Evolutionary conservation across 306 rosid species (phyloP).

Genomic region (Inga laurina): DNA sequence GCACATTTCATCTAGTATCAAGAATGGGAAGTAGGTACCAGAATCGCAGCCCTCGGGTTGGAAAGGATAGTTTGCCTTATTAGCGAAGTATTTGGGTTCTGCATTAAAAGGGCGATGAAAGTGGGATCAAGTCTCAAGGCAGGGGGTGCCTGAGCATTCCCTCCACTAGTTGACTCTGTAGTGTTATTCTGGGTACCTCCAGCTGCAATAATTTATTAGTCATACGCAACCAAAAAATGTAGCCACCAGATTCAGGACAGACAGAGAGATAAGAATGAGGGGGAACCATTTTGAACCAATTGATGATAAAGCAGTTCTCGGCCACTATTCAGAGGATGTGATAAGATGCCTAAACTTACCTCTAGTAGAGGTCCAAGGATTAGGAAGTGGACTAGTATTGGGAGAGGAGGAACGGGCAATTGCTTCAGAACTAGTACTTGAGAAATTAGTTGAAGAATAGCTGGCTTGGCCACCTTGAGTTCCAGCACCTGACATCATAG

Average conservation of each 20-base stretch:
- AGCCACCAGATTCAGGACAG: conserved; percentile 20
- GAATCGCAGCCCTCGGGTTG: conserved; percentile 68
- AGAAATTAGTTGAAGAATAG: conserved; percentile 47
- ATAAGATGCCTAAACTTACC: conserved; percentile 43
- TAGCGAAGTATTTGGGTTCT: conserved; percentile 77
- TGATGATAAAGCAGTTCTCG: background rate
- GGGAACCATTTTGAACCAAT: background rate
- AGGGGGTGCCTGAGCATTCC: conserved; percentile 50
- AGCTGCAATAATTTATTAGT: conserved; percentile 41
- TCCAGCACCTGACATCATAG: conserved; percentile 72
- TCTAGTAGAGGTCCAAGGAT: conserved; percentile 76
- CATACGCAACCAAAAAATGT: conserved; percentile 15
- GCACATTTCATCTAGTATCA: conserved; percentile 12
- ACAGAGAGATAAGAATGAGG: background rate
- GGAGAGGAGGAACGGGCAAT: conserved; percentile 63
- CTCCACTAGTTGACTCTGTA: conserved; percentile 48
- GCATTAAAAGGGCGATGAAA: conserved; percentile 41
- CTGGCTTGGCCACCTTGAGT: conserved; percentile 53
- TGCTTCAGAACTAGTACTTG: conserved; percentile 57
- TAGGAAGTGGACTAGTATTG: conserved; percentile 42
- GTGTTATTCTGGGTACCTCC: conserved; percentile 57
- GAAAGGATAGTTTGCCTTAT: conserved; percentile 81
- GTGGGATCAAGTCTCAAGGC: conserved; percentile 49
- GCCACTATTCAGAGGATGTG: conserved; percentile 19
- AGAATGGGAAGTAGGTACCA: conserved; percentile 44